Conservation (phyloP, 176 grass and related monocot species). For the Oryza coarctata region DNA sequence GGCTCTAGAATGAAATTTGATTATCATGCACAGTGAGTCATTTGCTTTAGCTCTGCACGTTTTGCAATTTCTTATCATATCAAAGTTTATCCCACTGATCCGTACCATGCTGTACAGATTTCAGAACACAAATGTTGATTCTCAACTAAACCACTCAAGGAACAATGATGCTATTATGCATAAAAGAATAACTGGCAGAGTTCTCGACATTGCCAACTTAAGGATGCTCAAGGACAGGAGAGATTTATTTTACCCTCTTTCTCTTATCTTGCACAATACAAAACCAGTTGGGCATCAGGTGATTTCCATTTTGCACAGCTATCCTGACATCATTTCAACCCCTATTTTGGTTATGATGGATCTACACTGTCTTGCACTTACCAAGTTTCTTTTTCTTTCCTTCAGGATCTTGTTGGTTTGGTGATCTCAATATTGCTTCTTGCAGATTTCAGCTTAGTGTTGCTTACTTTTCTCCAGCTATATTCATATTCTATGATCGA, state of each 20-base stretch:
- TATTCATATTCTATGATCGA: conserved; percentile 96
- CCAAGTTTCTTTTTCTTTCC: conserved; percentile 27
- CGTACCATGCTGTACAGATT: conserved; percentile 42
- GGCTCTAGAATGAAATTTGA: conserved; percentile 43
- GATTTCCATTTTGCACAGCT: conserved; percentile 13
- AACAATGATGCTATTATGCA: conserved; percentile 38
- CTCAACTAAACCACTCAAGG: conserved; percentile 47
- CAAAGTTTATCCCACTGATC: not conserved
- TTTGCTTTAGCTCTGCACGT: conserved; percentile 26
- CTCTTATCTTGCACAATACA: conserved; percentile 88
- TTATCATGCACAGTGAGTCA: conserved; percentile 57
- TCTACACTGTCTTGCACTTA: conserved; percentile 17
- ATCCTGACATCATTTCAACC: not conserved
- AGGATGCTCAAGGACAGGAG: conserved; percentile 55
- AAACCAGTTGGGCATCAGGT: conserved; percentile 97
- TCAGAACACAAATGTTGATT: conserved; percentile 38
- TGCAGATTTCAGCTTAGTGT: conserved; percentile 92
- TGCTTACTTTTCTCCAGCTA: conserved; percentile 95
- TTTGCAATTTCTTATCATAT: conserved; percentile 7
- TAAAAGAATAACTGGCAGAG: conserved; percentile 60
- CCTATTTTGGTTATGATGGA: conserved; percentile 14
- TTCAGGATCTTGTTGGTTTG: conserved; percentile 94
- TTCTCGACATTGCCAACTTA: conserved; percentile 65
- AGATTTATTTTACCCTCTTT: conserved; percentile 66
- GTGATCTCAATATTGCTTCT: conserved; percentile 94